Base-by-base conservation (phyloP, 352 stramenopile species). In the Globisporangium heterothallicum region DNA sequence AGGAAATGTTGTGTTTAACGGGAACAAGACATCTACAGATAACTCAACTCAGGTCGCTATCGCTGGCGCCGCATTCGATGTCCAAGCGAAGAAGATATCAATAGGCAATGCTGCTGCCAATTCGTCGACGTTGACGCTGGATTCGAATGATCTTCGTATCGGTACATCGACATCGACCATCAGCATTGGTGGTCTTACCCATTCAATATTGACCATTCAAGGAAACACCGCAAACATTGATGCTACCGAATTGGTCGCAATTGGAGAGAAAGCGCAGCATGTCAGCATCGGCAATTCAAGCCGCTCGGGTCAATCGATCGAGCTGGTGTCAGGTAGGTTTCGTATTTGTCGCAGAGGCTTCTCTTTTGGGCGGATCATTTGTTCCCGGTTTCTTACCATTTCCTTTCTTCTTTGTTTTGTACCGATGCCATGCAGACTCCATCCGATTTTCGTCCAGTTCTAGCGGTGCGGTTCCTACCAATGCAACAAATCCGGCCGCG, bases 1-100 rank as follows among this genome's bases (percentile, higher is more conserved):
- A 24, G 78, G 78, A 0, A 36, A 75, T 18, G 64, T 92, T 5
- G 58, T 64, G 0, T 69, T 92, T 38, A 92, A 89, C 38, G 49
- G 54, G 14, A 69, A 76, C 19, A 41, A 49, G 30, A 55, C 50
- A 22, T 58, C 64, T 9, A 55, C 40, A 13, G 58, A 80, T 25
- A 74, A 77, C 42, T 56, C 49, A 6, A 86, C 70, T 10, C 53
- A 59, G n/a, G 51, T 87, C 8, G 72, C 61, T 5, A 51, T 87
- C 12, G 71, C 58, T 29, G 78, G 78, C 10, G 60, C 59, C 1
- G 47, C 32, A 3, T 65, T 85, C 47, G 62, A 71, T 12, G 65
- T 80, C 12, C 61, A 62, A 13, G 57, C 78, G 2, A 63, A 80
- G 41, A 62, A 59, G 25, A 63, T 86, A 18, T 68, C 61, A 14